Percentiles rank a stretch among this genome's conserved stretches.
phyloP scores from a whole-genome alignment of 2,329 filamentous ascomycete species.

The Bipolaris victoriae region DNA sequence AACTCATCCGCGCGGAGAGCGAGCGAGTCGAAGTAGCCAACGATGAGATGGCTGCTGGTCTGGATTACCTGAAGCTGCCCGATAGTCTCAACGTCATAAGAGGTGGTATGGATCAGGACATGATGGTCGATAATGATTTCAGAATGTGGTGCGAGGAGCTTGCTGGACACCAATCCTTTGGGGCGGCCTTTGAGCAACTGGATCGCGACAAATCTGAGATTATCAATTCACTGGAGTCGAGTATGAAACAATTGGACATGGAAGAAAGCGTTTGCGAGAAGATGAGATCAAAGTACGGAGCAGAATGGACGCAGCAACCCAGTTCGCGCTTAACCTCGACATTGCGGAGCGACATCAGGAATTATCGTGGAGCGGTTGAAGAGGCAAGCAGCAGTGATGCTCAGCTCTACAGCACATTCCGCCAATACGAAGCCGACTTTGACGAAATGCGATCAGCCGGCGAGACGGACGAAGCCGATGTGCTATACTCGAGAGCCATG shows the following conservation, averaged over 20 bases:
- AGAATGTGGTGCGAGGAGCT: conserved; percentile 93
- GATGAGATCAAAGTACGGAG: conserved; percentile 96
- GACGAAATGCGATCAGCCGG: conserved; percentile 93
- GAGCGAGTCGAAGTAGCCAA: conserved; percentile 93
- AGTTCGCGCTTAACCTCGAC: conserved; percentile 89
- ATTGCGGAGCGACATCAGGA: conserved; percentile 82
- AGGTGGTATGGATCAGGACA: conserved; percentile 88
- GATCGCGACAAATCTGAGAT: conserved; percentile 79
- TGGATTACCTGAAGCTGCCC: conserved; percentile 91
- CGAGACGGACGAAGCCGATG: conserved; percentile 83
- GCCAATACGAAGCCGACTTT: conserved; percentile 86
- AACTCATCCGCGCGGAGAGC: conserved; percentile 89
- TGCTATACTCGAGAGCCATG: conserved; percentile 86
- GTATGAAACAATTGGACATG: conserved; percentile 89
- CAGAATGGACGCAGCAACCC: conserved; percentile 96
- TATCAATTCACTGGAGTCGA: conserved; percentile 73
- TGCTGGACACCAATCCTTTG: conserved; percentile 81
- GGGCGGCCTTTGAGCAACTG: conserved; percentile 77
- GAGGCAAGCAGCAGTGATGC: conserved; percentile 87
- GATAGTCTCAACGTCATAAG: conserved; percentile 89
- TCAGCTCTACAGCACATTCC: conserved; percentile 80
- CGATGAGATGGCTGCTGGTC: conserved; percentile 90
- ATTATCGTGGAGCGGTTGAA: conserved; percentile 86
- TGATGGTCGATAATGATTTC: conserved; percentile 88
- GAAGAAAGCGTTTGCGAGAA: conserved; percentile 99